A percentile compares a stretch with the other conserved stretches of the same genome.
Evolutionary conservation across 352 stramenopile species (phyloP).

Genomic region (Globisporangium mamillatum): DNA sequence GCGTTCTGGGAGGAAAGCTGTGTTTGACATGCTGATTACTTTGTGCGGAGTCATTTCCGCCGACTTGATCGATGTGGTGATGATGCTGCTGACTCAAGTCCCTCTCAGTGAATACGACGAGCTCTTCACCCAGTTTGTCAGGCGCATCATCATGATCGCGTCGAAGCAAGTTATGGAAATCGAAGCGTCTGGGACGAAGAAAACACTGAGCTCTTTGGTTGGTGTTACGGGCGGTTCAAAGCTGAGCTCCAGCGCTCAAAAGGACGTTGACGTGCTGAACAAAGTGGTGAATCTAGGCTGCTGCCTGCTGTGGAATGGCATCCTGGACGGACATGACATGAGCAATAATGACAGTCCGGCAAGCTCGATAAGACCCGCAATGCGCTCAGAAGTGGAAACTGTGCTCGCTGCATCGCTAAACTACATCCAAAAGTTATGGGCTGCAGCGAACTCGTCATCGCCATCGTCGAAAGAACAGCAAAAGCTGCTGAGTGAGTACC

Average conservation of each 20-base stretch:
- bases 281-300: constrained; percentile 74
- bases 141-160: constrained; percentile 69
- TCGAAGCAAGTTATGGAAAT: constrained; percentile 67
- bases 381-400: constrained; percentile 50
- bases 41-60: constrained; percentile 64
- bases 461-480: constrained; percentile 68
- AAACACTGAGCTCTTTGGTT: constrained; percentile 65
- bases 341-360: constrained; percentile 16
- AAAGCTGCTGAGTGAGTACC: constrained; percentile 66
- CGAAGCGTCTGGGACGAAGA: constrained; percentile 67
- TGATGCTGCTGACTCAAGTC: constrained; percentile 75
- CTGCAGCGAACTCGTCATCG: constrained; percentile 37
- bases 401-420: constrained; percentile 74
- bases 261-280: constrained; percentile 66
- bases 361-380: constrained; percentile 24
- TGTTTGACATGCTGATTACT: constrained; percentile 73
- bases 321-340: constrained; percentile 33
- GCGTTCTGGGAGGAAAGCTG: constrained; percentile 57
- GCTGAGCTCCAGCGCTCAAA: constrained; percentile 44
- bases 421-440: constrained; percentile 64
- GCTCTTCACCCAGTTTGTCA: constrained; percentile 72
- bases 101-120: constrained; percentile 71
- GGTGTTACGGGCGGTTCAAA: constrained; percentile 52
- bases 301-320: constrained; percentile 78
- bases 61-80: constrained; percentile 75